Conservation (phyloP, 441 rosid species). For the Flueggea neowawraea region DNA sequence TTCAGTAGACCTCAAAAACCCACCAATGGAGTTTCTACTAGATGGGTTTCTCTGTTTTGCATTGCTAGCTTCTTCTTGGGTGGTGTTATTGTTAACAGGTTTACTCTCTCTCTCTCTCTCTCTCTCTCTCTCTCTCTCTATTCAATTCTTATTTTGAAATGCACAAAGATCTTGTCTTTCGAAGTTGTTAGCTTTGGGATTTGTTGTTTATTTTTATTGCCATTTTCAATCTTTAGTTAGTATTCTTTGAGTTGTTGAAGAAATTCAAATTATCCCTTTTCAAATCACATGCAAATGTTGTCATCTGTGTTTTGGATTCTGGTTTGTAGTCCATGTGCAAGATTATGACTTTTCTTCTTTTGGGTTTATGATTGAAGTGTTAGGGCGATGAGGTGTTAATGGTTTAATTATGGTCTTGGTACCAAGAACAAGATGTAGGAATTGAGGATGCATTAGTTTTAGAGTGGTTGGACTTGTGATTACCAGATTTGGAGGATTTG, state of each 20-base stretch:
- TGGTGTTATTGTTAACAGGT: slow-evolving; percentile 90
- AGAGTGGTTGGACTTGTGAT: not conserved
- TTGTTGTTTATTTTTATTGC: slow-evolving; percentile 7
- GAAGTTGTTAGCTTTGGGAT: slow-evolving; percentile 22
- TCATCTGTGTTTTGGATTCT: slow-evolving; percentile 12
- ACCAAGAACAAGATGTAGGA: slow-evolving; percentile 7
- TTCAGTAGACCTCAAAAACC: slow-evolving; percentile 70
- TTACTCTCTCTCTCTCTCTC: slow-evolving; percentile 12
- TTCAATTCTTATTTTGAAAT: slow-evolving; percentile 7
- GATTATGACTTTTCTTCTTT: not conserved
- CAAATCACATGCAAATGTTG: slow-evolving; percentile 16
- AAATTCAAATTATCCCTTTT: slow-evolving; percentile 19
- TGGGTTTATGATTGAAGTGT: slow-evolving; percentile 2
- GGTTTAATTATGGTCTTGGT: not conserved
- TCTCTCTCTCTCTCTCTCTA: slow-evolving; percentile 1
- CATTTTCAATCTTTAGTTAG: slow-evolving; percentile 9
- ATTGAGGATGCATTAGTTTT: slow-evolving; percentile 2
- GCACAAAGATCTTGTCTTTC: slow-evolving; percentile 40
- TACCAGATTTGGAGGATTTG: slow-evolving; percentile 17
- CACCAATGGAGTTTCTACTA: slow-evolving; percentile 67
- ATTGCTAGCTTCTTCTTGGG: slow-evolving; percentile 90
- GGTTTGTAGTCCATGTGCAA: slow-evolving; percentile 1
- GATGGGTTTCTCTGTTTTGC: slow-evolving; percentile 83
- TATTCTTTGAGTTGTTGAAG: not conserved
- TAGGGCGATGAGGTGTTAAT: not conserved